Evolutionary conservation across 2,329 filamentous ascomycete species (phyloP).

Genomic region (Exutisphaerella laricina): DNA sequence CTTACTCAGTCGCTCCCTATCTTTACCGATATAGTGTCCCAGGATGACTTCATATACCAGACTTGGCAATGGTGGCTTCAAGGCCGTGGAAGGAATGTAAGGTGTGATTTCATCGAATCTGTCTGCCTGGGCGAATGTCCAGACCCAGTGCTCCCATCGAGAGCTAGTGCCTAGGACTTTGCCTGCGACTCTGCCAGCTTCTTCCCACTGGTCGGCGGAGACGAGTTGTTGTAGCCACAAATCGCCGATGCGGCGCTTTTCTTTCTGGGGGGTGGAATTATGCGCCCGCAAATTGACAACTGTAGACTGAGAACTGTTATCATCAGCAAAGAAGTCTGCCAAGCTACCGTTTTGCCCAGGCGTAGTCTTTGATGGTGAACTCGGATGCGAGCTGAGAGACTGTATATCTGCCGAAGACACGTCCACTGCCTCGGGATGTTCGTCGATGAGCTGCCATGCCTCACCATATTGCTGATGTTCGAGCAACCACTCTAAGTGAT

Average conservation of each 20-base stretch:
- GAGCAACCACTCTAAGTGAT: slow-evolving; percentile 81
- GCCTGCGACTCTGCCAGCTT: slow-evolving; percentile 73
- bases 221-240: slow-evolving; percentile 88
- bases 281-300: slow-evolving; percentile 12
- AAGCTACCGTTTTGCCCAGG: slow-evolving; percentile 28
- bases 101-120: slow-evolving; percentile 86
- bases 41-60: slow-evolving; percentile 85
- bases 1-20: slow-evolving; percentile 69
- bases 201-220: slow-evolving; percentile 64
- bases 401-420: slow-evolving; percentile 34
- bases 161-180: slow-evolving; percentile 74
- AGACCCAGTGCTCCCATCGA: slow-evolving; percentile 94
- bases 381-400: slow-evolving; percentile 33
- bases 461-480: slow-evolving; percentile 75
- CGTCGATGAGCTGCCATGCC: slow-evolving; percentile 83
- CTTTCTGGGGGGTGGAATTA: slow-evolving; percentile 64
- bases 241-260: slow-evolving; percentile 87
- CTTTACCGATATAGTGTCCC: slow-evolving; percentile 76
- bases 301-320: slow-evolving; percentile 48
- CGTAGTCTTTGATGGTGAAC: slow-evolving; percentile 39
- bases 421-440: slow-evolving; percentile 68
- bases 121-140: slow-evolving; percentile 78
- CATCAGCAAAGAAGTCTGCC: slow-evolving; percentile 53
- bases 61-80: slow-evolving; percentile 71
- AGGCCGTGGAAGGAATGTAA: slow-evolving; percentile 70